These are phyloP conservation scores for Clausena lansium DNA, from an alignment of 345 rosid species.

Conservation along the genomic window DNA sequence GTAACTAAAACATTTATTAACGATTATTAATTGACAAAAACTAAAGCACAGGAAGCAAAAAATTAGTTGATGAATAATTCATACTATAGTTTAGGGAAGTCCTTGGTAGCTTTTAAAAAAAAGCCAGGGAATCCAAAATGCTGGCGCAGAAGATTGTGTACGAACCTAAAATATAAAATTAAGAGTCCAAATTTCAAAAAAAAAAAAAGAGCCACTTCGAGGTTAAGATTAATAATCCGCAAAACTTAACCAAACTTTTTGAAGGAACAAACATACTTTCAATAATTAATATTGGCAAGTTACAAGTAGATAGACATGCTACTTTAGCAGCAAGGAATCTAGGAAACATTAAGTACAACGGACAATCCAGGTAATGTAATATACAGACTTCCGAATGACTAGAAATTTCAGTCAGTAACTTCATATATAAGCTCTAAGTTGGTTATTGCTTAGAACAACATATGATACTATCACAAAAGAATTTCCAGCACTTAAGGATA, in stretches of 20 bases:
- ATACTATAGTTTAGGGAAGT: conserved; percentile 72
- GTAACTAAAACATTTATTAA: no score
- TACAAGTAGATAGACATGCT: no score
- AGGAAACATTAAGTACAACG: neutral
- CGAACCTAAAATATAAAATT: neutral
- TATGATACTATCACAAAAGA: neutral
- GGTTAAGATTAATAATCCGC: no score
- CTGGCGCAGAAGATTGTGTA: conserved; percentile 43
- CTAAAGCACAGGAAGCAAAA: no score
- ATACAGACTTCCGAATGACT: neutral
- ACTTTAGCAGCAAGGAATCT: neutral
- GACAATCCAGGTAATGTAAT: neutral
- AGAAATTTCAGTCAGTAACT: neutral
- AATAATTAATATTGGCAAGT: no score
- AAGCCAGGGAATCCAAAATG: conserved; percentile 60
- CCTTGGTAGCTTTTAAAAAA: conserved; percentile 72
- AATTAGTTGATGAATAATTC: no score
- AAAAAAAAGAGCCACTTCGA: no score
- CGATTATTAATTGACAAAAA: no score
- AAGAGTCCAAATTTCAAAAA: no score
- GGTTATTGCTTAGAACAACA: no score
- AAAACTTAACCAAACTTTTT: no score
- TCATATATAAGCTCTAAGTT: neutral
- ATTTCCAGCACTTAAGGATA: neutral
- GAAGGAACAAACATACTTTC: no score